Evolutionary conservation across 1,284 basidiomycete species (phyloP).

Genomic region (Schizopora paradoxa): DNA sequence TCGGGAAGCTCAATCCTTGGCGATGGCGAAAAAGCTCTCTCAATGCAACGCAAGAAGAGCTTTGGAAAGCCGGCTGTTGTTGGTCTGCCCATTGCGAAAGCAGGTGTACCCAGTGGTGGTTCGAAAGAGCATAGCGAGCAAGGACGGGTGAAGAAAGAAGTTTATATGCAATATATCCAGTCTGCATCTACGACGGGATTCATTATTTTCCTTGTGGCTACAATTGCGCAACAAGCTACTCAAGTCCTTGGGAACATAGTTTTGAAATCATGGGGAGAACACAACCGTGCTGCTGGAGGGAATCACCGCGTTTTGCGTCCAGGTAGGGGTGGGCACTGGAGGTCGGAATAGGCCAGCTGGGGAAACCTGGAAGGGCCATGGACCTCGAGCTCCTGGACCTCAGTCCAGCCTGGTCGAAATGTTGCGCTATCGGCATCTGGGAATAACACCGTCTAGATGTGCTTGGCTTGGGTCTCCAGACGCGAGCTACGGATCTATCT

Average conservation of each 20-base stretch:
- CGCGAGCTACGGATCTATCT: too few species aligned
- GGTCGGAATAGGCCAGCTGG: not conserved
- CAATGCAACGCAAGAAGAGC: conserved; percentile 42
- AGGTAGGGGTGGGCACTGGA: not conserved
- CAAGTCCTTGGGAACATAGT: conserved; percentile 62
- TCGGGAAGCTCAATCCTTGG: conserved; percentile 6
- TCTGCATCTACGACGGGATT: conserved; percentile 78
- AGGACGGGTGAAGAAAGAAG: conserved; percentile 73
- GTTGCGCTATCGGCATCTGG: too few species aligned
- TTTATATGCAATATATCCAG: conserved; percentile 76
- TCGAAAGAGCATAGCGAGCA: conserved; percentile 79
- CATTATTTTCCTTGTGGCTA: conserved; percentile 56
- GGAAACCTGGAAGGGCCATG: not conserved
- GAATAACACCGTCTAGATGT: too few species aligned
- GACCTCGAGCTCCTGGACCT: too few species aligned
- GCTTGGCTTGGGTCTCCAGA: too few species aligned
- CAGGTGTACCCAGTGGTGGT: conserved; percentile 40
- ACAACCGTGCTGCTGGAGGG: conserved; percentile 56
- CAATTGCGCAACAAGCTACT: conserved; percentile 48
- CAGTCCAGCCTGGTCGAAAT: too few species aligned
- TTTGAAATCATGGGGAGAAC: conserved; percentile 76
- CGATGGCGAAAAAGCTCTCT: conserved; percentile 23
- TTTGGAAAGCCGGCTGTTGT: conserved; percentile 48
- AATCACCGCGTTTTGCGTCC: conserved; percentile 1
- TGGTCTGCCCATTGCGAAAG: conserved; percentile 32